Evolutionary conservation across 2,329 filamentous ascomycete species (phyloP).

Genomic region (Colletotrichum nymphaeae): DNA sequence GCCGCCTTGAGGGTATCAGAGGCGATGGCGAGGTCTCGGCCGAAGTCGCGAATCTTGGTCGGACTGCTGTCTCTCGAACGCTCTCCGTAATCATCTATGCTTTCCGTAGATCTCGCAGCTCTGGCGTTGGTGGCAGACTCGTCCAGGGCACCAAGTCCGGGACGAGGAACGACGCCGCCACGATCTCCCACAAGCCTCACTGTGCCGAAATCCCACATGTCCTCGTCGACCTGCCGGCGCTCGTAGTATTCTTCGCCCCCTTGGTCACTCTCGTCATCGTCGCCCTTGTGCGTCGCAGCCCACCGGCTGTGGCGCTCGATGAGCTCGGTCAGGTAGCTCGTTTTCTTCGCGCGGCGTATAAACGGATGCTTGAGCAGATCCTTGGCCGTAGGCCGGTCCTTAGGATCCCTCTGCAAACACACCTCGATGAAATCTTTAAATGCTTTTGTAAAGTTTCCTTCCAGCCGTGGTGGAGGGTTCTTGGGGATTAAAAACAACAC

Average conservation of each 20-base stretch:
- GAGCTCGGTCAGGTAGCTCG: constrained; percentile 94
- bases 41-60: constrained; percentile 61
- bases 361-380: constrained; percentile 92
- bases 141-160: constrained; percentile 78
- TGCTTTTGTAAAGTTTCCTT: constrained; percentile 82
- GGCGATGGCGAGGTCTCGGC: constrained; percentile 51
- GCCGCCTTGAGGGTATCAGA: constrained; percentile 67
- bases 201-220: constrained; percentile 99
- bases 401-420: constrained; percentile 89
- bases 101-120: constrained; percentile 63
- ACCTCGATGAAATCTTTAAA: constrained; percentile 89
- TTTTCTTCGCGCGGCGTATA: constrained; percentile 91
- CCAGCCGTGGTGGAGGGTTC: constrained; percentile 85
- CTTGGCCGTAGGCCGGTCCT: constrained; percentile 86
- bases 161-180: constrained; percentile 65
- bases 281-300: constrained; percentile 82
- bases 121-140: constrained; percentile 85
- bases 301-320: constrained; percentile 92
- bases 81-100: constrained; percentile 63
- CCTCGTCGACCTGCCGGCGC: constrained; percentile 74
- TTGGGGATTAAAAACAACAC: constrained; percentile 97
- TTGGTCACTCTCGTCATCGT: constrained; percentile 75
- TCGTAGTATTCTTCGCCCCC: constrained; percentile 65
- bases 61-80: constrained; percentile 62
- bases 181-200: constrained; percentile 82